Base-by-base conservation (phyloP, 306 rosid species). In the Pterocarpus macrocarpus region DNA sequence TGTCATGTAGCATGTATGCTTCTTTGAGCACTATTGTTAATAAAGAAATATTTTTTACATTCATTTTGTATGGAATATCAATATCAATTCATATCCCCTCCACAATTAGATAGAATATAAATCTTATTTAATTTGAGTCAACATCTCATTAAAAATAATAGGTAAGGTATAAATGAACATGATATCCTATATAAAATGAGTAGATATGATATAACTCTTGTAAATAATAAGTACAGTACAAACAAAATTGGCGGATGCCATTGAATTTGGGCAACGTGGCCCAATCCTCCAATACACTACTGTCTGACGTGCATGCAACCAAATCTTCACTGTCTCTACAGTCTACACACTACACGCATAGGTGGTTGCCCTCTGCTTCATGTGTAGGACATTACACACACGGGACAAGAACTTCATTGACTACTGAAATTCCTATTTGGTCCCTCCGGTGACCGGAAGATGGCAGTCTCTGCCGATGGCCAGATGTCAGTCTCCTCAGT, bases 401-500 rank as follows among this genome's bases (percentile, higher is more conserved):
- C 69, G 41, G 7, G 79, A 64, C 56, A 64, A 83, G 16, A 12
- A 45, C 68, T 76, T 63, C 28, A 43, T 28, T 33, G 61, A 63
- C 22, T 14, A 44, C 64, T 3, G 71, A 74, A 84, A 49, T 75
- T 68, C 56, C 78, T 14, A 80, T 53, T 52, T 75, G 53, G 32
- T 69, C 79, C 69, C 61, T 43, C 53, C 64, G 69, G 70, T 56
- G 67, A 22, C 77, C 81, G 59, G 59, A 15, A 81, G 49, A 86
- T 86, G 89, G 86, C 82, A 57, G 73, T 59, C 77, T 64, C 80
- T 28, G 76, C 64, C 58, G 71, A 75, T 8, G 78, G 85, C 61
- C 83, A 75, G 73, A 71, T 86, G 53, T 80, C 77, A 52, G 78
- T 80, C 7, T 86, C 89, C 1, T 86, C 80, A 0, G 68, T 85